phyloP scores from a whole-genome alignment of 2,329 filamentous ascomycete genomes.

The Dothistroma septosporum region DNA sequence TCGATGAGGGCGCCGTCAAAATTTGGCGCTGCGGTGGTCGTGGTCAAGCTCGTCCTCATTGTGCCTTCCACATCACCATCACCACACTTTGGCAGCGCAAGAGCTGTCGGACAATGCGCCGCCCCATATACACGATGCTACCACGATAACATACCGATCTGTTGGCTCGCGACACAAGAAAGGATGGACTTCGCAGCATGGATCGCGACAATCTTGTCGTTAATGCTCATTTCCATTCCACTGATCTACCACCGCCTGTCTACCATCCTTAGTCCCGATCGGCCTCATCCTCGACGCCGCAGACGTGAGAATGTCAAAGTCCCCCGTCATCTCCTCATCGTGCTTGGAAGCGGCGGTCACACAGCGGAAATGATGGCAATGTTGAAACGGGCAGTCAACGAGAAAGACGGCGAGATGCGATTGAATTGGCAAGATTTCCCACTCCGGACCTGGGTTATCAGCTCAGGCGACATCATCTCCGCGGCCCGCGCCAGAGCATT shows the following conservation, averaged over 20 bases:
- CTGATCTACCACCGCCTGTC: slow-evolving; percentile 38
- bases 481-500: slow-evolving; percentile 61
- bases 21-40: too few relatives aligned
- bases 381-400: slow-evolving; percentile 58
- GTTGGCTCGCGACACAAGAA: neutral
- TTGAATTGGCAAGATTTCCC: slow-evolving; percentile 45
- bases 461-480: slow-evolving; percentile 71
- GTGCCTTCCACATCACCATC: too few relatives aligned
- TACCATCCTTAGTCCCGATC: slow-evolving; percentile 37
- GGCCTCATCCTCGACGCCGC: slow-evolving; percentile 28
- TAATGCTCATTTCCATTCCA: slow-evolving; percentile 35
- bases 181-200: neutral
- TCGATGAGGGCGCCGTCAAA: too few relatives aligned
- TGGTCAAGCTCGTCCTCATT: too few relatives aligned
- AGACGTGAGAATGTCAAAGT: slow-evolving; percentile 16
- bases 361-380: slow-evolving; percentile 92
- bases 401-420: slow-evolving; percentile 14
- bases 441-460: slow-evolving; percentile 77
- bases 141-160: neutral
- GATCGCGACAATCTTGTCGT: neutral
- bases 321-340: slow-evolving; percentile 61
- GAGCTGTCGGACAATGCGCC: too few relatives aligned
- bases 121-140: neutral
- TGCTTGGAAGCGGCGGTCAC: slow-evolving; percentile 90
- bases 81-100: too few relatives aligned